Conservation (phyloP, 208 protist species). For the Leishmania aethiopica region DNA sequence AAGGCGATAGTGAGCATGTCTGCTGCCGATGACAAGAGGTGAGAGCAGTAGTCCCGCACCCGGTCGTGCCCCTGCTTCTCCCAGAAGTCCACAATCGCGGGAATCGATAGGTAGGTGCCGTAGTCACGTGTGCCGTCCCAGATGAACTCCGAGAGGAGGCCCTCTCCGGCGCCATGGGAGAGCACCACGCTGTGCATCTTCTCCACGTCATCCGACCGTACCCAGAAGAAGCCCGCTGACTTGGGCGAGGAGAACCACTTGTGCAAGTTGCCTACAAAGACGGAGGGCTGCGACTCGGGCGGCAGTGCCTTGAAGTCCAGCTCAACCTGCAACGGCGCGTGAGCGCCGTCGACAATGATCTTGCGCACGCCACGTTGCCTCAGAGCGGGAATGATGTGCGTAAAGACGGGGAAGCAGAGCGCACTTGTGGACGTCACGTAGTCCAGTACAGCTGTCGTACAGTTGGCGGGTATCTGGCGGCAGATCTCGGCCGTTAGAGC, state of each 20-base stretch:
- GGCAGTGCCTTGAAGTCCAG: conserved; percentile 74
- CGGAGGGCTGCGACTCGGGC: conserved; percentile 53
- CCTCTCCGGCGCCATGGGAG: conserved; percentile 88
- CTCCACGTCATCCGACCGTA: conserved; percentile 43
- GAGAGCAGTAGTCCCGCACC: conserved; percentile 60
- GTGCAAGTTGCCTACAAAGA: conserved; percentile 90
- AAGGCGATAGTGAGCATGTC: conserved; percentile 77
- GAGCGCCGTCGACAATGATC: conserved; percentile 92
- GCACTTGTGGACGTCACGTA: conserved; percentile 90
- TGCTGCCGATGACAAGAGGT: conserved; percentile 50
- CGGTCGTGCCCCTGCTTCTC: conserved; percentile 53
- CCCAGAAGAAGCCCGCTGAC: conserved; percentile 89
- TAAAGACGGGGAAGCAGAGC: conserved; percentile 77
- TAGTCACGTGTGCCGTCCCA: conserved; percentile 92
- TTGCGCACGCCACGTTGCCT: conserved; percentile 60
- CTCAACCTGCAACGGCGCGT: conserved; percentile 78
- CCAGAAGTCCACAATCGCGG: conserved; percentile 83
- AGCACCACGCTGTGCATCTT: conserved; percentile 71
- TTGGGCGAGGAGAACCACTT: conserved; percentile 92
- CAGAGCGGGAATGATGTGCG: conserved; percentile 80
- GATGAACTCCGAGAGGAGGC: conserved; percentile 90
- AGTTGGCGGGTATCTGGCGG: conserved; percentile 63
- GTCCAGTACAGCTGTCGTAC: conserved; percentile 83
- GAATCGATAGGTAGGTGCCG: conserved; percentile 80
- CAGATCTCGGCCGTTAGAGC: conserved; percentile 64